phyloP scores from a whole-genome alignment of 192 early-diverging fungal genomes.

The Coemansia sp. region DNA sequence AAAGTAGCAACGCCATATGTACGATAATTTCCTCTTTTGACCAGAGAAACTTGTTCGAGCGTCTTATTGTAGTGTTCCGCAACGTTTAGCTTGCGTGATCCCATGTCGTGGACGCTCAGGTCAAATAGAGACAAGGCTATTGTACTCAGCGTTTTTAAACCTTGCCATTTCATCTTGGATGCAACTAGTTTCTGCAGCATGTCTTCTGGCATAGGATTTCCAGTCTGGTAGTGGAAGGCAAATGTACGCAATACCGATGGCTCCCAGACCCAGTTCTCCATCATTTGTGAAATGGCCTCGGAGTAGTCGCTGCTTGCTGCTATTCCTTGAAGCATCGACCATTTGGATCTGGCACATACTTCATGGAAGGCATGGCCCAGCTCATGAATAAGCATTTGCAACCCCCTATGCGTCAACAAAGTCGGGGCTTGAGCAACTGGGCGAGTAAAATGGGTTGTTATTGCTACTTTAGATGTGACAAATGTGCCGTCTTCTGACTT shows the following conservation, averaged over 20 bases:
- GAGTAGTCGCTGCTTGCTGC: conserved; percentile 63
- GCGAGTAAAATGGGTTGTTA: conserved; percentile 57
- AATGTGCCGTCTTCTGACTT: conserved; percentile 41
- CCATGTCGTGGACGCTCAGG: conserved; percentile 57
- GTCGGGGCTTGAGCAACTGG: conserved; percentile 57
- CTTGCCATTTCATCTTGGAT: conserved; percentile 63
- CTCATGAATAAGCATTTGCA: conserved; percentile 73
- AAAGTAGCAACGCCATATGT: conserved; percentile 38
- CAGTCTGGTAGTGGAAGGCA: conserved; percentile 62
- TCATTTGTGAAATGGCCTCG: conserved; percentile 76
- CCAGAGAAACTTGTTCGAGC: conserved; percentile 8
- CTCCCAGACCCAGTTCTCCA: conserved; percentile 70
- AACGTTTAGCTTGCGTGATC: conserved; percentile 26
- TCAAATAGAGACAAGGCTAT: conserved; percentile 67
- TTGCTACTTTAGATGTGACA: conserved; percentile 55
- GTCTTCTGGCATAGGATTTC: conserved; percentile 59
- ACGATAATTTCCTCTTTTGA: conserved; percentile 23
- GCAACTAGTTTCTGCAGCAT: conserved; percentile 58
- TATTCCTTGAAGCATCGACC: conserved; percentile 63
- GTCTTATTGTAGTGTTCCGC: conserved; percentile 28
- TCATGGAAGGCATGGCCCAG: conserved; percentile 61
- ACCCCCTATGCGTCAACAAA: conserved; percentile 69
- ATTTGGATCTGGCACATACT: conserved; percentile 64
- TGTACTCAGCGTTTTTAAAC: conserved; percentile 60
- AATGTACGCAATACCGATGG: conserved; percentile 45